Base-by-base conservation (phyloP, 345 rosid genomes). In the Trapa incisa region DNA sequence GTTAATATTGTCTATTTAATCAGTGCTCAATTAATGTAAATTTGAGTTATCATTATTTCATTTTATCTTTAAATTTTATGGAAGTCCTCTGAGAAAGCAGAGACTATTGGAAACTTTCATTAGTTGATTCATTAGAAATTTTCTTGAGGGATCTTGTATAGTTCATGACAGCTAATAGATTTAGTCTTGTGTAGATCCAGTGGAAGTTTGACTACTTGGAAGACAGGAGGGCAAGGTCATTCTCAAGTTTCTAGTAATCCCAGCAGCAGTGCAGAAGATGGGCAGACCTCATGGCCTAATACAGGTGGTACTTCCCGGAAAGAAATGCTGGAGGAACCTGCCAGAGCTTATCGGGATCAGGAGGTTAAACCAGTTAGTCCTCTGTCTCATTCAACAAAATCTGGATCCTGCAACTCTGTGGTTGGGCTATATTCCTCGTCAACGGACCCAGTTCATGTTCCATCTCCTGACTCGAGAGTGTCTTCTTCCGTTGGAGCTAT, bases 391-490 rank as follows among this genome's bases (percentile, higher is more conserved):
- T 62, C 82, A 68, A 72, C 76, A 38, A 53, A 71, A 3, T 70
- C 77, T 69, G 75, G 86, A 37, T 74, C 88, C 29, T 81, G 80
- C 82, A 86, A 81, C 78, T 83, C 92, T 48, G 86, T 76, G 70
- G 81, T 86, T 76, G 93, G 96, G 68, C 86, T 86, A 67, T 88
- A 88, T 78, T 88, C 89, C 45, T 92, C 98, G 68, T 85, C 94
- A 57, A 83, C 84, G 54, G 98, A 90, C 76, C 97, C 96, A 68
- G 92, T 90, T 77, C 94, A 89, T 72, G 97, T 88, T 66, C 98
- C 97, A 77, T 90, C 97, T 76, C 92, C 90, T 60, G 96, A 85
- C 72, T 85, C 91, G 17, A 79, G 92, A 81, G 70, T 92, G 60
- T 77, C 87, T 69, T 80, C 83, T 79, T 81, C 79, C 60, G 87